Base-by-base conservation (phyloP, 306 rosid genomes). In the Trifolium dubium region DNA sequence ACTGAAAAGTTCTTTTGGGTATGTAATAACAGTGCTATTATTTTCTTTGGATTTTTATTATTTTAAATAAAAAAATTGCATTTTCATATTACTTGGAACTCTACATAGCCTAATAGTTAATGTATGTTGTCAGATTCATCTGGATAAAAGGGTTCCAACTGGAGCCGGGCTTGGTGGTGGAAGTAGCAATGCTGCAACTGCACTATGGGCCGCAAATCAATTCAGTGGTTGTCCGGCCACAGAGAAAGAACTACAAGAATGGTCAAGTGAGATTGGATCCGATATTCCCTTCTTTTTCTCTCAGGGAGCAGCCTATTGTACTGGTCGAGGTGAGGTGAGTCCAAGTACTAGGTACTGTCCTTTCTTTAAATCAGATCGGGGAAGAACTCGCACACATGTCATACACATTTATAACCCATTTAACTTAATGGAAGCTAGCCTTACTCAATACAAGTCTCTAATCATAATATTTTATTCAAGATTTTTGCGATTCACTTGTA, bases 111-210 rank as follows among this genome's bases (percentile, higher is more conserved):
- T 10, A 30, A 58, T 60, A 71, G 60, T 56, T 40, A 64, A 58
- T 51, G 39, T 75, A 49, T 68, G 44, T 11, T 68, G 72, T 69
- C 92, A 94, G 98, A 91, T 94, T 85, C 98, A 94, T 87, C 89
- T 94, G 68, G 95, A 91, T 74, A 94, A 94, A 65, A 88, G 78
- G 69, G 98, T 94, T 71, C 98, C 98, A 4, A 91, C 95, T 18
- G 98, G 98, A 68, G 98, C 98, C 4, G 98, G 98, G 79, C 97
- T 94, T 71, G 98, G 98, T 62, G 98, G 98, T 71, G 98, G 97
- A 82, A 94, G 98, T 80, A 89, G 97, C 83, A 94, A 94, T 73
- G 98, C 98, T 73, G 98, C 98, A 58, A 94, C 97, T 71, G 97
- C 98, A 5, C 76, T 94, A 51, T 94, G 98, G 98, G 98, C 98